A percentile compares a stretch with the other conserved stretches of the same genome.
Conservation (phyloP, 805 yeast species). For the Candida nitratophila region DNA sequence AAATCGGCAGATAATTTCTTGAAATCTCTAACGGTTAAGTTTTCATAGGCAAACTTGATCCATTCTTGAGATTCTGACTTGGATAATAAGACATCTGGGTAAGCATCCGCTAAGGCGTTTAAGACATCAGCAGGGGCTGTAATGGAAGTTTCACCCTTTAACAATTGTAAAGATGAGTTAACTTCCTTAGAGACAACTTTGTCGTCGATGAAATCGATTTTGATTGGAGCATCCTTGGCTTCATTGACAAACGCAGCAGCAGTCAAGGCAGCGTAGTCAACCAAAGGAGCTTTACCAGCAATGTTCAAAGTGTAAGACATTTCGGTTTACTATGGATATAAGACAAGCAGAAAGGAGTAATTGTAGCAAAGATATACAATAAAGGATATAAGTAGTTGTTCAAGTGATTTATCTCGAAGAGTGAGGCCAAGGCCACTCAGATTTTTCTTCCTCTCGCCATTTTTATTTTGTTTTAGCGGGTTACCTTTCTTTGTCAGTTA, state of each 20-base stretch:
- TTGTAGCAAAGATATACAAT: too few species aligned
- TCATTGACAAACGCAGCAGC: conserved; percentile 72
- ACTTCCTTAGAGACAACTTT: conserved; percentile 44
- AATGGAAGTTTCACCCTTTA: conserved; percentile 36
- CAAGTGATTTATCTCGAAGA: too few species aligned
- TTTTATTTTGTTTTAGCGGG: too few species aligned
- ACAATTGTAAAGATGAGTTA: conserved; percentile 35
- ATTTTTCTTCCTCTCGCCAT: too few species aligned
- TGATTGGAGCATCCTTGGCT: conserved; percentile 41
- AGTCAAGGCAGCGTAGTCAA: conserved; percentile 71
- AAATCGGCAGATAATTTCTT: conserved; percentile 72
- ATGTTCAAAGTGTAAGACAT: conserved; percentile 48
- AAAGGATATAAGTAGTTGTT: too few species aligned
- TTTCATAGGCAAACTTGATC: conserved; percentile 59
- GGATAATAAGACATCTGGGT: conserved; percentile 37
- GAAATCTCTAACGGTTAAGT: conserved; percentile 78
- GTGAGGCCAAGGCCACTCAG: too few species aligned
- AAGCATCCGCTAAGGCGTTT: conserved; percentile 40
- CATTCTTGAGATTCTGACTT: conserved; percentile 45
- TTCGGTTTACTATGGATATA: neutral
- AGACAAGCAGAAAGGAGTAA: too few species aligned
- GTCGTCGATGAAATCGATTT: conserved; percentile 65
- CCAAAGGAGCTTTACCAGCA: conserved; percentile 81
- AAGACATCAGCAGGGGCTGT: conserved; percentile 40
- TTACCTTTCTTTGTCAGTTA: too few species aligned